Evolutionary conservation across 352 stramenopile species (phyloP).

Genomic region (Phytophthora nicotianae): DNA sequence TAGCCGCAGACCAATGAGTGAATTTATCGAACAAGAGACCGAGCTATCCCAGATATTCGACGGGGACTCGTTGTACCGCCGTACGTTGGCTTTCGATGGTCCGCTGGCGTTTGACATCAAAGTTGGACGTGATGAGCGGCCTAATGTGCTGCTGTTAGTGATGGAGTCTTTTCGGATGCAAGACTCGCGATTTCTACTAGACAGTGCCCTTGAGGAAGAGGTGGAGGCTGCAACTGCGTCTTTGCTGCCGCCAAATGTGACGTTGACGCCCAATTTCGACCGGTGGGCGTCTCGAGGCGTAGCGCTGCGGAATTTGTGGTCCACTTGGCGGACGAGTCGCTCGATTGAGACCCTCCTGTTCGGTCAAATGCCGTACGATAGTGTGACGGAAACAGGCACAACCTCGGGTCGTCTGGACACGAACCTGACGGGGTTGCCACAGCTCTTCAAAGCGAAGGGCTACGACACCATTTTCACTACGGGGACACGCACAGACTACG

Average conservation of each 20-base stretch:
- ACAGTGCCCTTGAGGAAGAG: constrained; percentile 20
- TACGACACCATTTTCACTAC: constrained; percentile 75
- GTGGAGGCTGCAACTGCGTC: constrained; percentile 33
- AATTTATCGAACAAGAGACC: constrained; percentile 56
- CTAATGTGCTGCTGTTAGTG: constrained; percentile 70
- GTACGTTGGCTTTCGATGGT: constrained; percentile 54
- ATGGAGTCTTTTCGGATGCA: constrained; percentile 69
- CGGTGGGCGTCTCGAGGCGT: constrained; percentile 55
- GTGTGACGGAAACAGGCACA: constrained; percentile 53
- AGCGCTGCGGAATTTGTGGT: constrained; percentile 68
- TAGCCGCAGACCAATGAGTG: constrained; percentile 31
- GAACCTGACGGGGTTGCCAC: constrained; percentile 52
- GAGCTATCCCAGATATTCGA: constrained; percentile 47
- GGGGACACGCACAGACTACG: constrained; percentile 57
- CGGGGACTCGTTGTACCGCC: constrained; percentile 50
- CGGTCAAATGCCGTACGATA: constrained; percentile 68
- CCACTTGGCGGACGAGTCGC: constrained; percentile 68
- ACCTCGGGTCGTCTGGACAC: constrained; percentile 41
- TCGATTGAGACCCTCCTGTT: constrained; percentile 72
- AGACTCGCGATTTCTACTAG: constrained; percentile 56
- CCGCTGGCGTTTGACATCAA: constrained; percentile 60
- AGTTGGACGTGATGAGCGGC: constrained; percentile 39
- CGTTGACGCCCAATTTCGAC: constrained; percentile 71
- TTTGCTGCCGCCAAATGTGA: constrained; percentile 52
- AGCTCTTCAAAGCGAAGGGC: constrained; percentile 60